Percentiles rank a stretch among this genome's conserved stretches.
These are phyloP conservation scores for Alternaria sp. DNA, from an alignment of 2,329 filamentous ascomycete genomes.

Conservation along the genomic window DNA sequence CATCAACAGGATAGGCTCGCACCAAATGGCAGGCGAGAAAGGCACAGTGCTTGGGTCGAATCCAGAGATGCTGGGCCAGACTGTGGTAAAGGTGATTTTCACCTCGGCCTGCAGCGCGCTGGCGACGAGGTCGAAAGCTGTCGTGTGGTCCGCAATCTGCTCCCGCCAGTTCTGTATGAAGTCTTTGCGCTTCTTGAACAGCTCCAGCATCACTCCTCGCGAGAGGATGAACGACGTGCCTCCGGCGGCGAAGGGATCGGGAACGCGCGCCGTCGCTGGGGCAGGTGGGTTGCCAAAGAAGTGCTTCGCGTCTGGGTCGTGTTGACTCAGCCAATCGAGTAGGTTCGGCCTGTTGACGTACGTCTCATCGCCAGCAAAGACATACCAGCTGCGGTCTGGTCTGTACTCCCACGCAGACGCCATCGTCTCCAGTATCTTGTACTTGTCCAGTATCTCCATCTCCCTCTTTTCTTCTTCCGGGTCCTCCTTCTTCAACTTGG, in stretches of 20 bases:
- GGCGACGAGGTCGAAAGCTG: slow-evolving; percentile 59
- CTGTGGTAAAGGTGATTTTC: slow-evolving; percentile 53
- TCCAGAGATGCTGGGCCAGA: slow-evolving; percentile 52
- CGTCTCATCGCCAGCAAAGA: slow-evolving; percentile 66
- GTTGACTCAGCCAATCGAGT: slow-evolving; percentile 59
- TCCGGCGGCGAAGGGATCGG: slow-evolving; percentile 58
- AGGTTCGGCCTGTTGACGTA: slow-evolving; percentile 62
- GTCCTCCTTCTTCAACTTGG: slow-evolving; percentile 26
- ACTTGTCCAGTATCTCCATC: slow-evolving; percentile 42
- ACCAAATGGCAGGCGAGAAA: slow-evolving; percentile 56
- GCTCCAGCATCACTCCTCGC: slow-evolving; percentile 54
- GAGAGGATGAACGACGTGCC: slow-evolving; percentile 62
- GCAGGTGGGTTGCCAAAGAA: slow-evolving; percentile 58
- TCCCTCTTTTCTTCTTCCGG: slow-evolving; percentile 26
- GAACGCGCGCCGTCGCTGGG: slow-evolving; percentile 15
- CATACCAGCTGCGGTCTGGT: slow-evolving; percentile 62
- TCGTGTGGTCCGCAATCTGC: slow-evolving; percentile 56
- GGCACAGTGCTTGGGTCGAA: slow-evolving; percentile 40
- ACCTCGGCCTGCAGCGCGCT: slow-evolving; percentile 54
- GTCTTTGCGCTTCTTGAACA: slow-evolving; percentile 48
- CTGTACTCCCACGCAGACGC: slow-evolving; percentile 43
- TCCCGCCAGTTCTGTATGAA: slow-evolving; percentile 53
- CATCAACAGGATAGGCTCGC: slow-evolving; percentile 35
- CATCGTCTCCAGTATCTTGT: slow-evolving; percentile 49
- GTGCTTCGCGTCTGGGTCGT: slow-evolving; percentile 55